Evolutionary conservation across 2,329 filamentous ascomycete genomes (phyloP).

Genomic region (Cryphonectria parasitica): DNA sequence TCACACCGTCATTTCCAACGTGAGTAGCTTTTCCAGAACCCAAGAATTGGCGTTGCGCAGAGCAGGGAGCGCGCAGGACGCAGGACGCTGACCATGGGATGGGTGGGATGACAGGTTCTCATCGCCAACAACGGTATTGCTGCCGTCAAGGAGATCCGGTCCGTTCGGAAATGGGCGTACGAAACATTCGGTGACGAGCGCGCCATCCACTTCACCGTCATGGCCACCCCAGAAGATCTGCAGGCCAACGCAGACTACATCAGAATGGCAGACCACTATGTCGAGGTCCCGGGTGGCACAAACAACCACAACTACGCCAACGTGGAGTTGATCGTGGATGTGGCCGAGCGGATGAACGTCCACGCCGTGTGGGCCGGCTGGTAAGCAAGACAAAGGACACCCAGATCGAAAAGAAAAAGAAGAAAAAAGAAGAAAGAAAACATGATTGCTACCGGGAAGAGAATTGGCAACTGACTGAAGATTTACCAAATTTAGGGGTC

Average conservation of each 20-base stretch:
- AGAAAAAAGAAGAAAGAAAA: neutral
- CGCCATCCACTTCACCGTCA: slow-evolving; percentile 98
- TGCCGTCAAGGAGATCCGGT: slow-evolving; percentile 98
- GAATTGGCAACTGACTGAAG: slow-evolving; percentile 9
- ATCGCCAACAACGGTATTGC: slow-evolving; percentile 99
- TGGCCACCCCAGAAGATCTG: slow-evolving; percentile 98
- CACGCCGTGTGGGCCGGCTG: slow-evolving; percentile 99
- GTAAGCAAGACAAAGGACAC: slow-evolving; percentile 54
- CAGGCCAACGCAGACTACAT: slow-evolving; percentile 99
- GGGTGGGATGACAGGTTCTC: slow-evolving; percentile 67
- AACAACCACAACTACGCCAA: slow-evolving; percentile 99
- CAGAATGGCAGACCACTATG: slow-evolving; percentile 98
- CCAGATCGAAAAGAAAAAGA: neutral
- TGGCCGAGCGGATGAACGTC: slow-evolving; percentile 97
- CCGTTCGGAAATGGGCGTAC: slow-evolving; percentile 99
- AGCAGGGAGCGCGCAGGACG: neutral
- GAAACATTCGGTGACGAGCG: slow-evolving; percentile 98
- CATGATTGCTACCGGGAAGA: neutral
- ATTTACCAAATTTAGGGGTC: slow-evolving; percentile 65
- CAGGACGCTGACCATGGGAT: neutral
- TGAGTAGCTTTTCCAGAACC: slow-evolving; percentile 53
- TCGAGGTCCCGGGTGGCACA: slow-evolving; percentile 96
- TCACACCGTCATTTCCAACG: slow-evolving; percentile 97
- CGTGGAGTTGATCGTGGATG: slow-evolving; percentile 97
- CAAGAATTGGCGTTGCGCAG: neutral